phyloP scores from a whole-genome alignment of 805 yeast species.

The Gaillardinia entomophila region DNA sequence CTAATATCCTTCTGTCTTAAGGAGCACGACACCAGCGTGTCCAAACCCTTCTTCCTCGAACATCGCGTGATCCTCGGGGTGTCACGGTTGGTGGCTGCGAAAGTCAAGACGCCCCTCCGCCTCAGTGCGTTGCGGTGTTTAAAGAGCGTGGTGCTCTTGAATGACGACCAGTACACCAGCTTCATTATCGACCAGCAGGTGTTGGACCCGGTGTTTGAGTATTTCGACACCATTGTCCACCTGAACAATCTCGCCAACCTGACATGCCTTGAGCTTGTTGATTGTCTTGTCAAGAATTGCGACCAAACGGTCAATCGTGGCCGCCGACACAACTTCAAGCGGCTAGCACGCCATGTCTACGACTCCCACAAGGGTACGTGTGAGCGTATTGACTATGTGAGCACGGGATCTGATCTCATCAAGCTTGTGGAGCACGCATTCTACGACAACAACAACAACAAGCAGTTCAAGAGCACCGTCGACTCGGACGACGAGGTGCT shows the following conservation, averaged over 20 bases:
- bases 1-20: constrained; percentile 60
- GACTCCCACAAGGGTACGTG: constrained; percentile 23
- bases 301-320: constrained; percentile 8
- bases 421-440: constrained; percentile 17
- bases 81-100: constrained; percentile 37
- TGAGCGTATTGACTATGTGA: constrained; percentile 22
- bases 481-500: constrained; percentile 3
- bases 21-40: constrained; percentile 53
- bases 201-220: constrained; percentile 42
- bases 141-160: constrained; percentile 53
- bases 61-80: constrained; percentile 55
- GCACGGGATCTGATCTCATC: constrained; percentile 21
- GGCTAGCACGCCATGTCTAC: constrained; percentile 24
- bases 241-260: constrained; percentile 67
- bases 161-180: constrained; percentile 56
- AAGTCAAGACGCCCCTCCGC: constrained; percentile 47
- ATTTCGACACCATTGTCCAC: constrained; percentile 43
- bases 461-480: constrained; percentile 1
- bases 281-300: constrained; percentile 28
- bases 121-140: constrained; percentile 67
- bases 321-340: constrained; percentile 17
- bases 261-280: constrained; percentile 65
- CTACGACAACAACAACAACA: constrained; percentile 4
- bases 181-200: constrained; percentile 53
- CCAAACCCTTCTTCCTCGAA: constrained; percentile 60